A percentile compares a stretch with the other conserved stretches of the same genome.
phyloP scores from a whole-genome alignment of 2,329 filamentous ascomycete species.

The Colletotrichum tanaceti region DNA sequence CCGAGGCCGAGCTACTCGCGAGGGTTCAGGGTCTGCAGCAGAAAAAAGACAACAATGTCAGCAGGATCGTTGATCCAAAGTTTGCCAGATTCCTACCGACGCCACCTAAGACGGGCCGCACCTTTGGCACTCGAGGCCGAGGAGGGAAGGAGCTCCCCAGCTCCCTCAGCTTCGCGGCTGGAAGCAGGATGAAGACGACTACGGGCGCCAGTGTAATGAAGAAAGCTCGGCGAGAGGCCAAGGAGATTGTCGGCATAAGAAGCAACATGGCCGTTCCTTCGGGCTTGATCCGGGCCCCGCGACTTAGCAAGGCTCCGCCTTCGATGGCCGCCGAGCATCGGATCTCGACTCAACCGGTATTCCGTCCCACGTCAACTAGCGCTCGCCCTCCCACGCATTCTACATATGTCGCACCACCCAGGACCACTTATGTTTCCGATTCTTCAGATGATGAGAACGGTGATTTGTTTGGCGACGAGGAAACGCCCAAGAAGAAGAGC shows the following conservation, averaged over 20 bases:
- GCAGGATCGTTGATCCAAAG: slow-evolving; percentile 63
- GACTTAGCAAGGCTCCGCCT: slow-evolving; percentile 55
- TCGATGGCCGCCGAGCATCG: slow-evolving; percentile 66
- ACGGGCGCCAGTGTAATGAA: slow-evolving; percentile 66
- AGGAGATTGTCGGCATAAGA: slow-evolving; percentile 60
- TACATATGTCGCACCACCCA: slow-evolving; percentile 32
- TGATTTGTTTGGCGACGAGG: slow-evolving; percentile 32
- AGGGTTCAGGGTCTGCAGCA: slow-evolving; percentile 68
- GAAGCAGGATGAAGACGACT: slow-evolving; percentile 64
- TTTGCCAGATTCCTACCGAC: slow-evolving; percentile 57
- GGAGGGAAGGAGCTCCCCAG: slow-evolving; percentile 48
- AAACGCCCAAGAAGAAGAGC: slow-evolving; percentile 19
- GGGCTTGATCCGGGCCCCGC: slow-evolving; percentile 52
- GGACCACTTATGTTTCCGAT: slow-evolving; percentile 55
- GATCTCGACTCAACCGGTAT: slow-evolving; percentile 55
- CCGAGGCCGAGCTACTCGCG: slow-evolving; percentile 67
- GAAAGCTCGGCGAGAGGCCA: slow-evolving; percentile 67
- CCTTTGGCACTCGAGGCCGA: slow-evolving; percentile 41
- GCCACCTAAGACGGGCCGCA: slow-evolving; percentile 50
- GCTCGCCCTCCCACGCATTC: slow-evolving; percentile 24
- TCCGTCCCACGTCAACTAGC: slow-evolving; percentile 43
- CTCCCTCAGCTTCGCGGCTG: slow-evolving; percentile 57
- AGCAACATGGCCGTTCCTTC: slow-evolving; percentile 37
- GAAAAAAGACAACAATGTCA: slow-evolving; percentile 67
- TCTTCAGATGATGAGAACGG: slow-evolving; percentile 43